Conservation (phyloP, 768 basidiomycete genomes). For the Cytidiella melzeri region DNA sequence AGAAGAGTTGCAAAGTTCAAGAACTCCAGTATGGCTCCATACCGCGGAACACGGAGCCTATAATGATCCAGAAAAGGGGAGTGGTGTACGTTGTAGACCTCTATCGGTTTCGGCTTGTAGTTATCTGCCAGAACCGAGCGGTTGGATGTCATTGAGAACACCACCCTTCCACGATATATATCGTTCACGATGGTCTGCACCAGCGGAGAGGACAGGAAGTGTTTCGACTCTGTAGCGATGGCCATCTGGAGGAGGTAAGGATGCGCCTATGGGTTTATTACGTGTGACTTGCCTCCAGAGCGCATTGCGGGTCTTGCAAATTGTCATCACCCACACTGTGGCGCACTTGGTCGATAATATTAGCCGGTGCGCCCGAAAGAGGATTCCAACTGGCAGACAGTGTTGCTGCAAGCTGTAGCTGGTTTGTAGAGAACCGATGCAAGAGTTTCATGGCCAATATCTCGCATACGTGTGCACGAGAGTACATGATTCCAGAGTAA, state of each 20-base stretch:
- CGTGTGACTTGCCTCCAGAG: slow-evolving; percentile 67
- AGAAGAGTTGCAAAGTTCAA: slow-evolving; percentile 67
- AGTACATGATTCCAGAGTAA: slow-evolving; percentile 63
- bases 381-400: slow-evolving; percentile 84
- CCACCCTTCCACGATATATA: slow-evolving; percentile 76
- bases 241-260: slow-evolving; percentile 57
- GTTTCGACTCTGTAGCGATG: slow-evolving; percentile 78
- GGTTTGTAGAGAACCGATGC: slow-evolving; percentile 62
- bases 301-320: slow-evolving; percentile 67
- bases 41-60: slow-evolving; percentile 78
- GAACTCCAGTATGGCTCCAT: slow-evolving; percentile 72
- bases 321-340: slow-evolving; percentile 52
- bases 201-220: slow-evolving; percentile 76
- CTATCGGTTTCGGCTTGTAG: slow-evolving; percentile 75
- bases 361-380: slow-evolving; percentile 64
- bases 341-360: slow-evolving; percentile 65
- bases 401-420: slow-evolving; percentile 73
- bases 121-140: slow-evolving; percentile 85
- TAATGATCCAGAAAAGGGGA: slow-evolving; percentile 83
- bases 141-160: slow-evolving; percentile 52
- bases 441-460: slow-evolving; percentile 86
- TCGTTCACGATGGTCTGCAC: slow-evolving; percentile 85
- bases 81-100: slow-evolving; percentile 60
- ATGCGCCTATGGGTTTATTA: not conserved
- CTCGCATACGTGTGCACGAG: slow-evolving; percentile 78